These are phyloP conservation scores for Phytopythium cucurbitacearum DNA, from an alignment of 352 stramenopile genomes.

Conservation along the genomic window DNA sequence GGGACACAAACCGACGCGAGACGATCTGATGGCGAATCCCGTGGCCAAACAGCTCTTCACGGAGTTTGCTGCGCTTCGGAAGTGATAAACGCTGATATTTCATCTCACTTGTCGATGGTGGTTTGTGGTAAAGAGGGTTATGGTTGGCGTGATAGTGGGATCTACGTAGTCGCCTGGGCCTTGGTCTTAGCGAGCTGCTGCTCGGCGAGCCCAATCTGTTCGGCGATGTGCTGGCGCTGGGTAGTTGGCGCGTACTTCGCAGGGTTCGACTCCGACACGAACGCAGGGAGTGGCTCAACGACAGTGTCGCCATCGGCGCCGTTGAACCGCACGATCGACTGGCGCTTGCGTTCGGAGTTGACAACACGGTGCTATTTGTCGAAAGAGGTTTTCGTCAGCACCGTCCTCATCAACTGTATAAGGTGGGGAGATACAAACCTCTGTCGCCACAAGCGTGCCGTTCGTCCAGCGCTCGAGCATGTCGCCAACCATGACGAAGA, in stretches of 20 bases:
- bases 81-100: constrained; percentile 26
- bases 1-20: constrained; percentile 44
- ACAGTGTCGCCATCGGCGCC: constrained; percentile 67
- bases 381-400: too few relatives aligned
- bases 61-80: constrained; percentile 66
- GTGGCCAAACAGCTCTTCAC: constrained; percentile 59
- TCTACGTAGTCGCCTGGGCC: constrained; percentile 24
- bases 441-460: constrained; percentile 58
- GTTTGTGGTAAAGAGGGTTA: neutral
- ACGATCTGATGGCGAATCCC: constrained; percentile 62
- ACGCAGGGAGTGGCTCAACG: constrained; percentile 54
- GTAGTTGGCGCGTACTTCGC: constrained; percentile 58
- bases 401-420: too few relatives aligned
- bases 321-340: constrained; percentile 85
- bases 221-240: constrained; percentile 56
- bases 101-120: constrained; percentile 2
- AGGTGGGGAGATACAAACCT: constrained; percentile 26
- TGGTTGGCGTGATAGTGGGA: neutral
- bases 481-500: constrained; percentile 80
- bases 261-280: constrained; percentile 45
- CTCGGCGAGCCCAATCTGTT: constrained; percentile 46
- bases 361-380: constrained; percentile 61
- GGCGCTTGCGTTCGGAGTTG: constrained; percentile 67
- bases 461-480: constrained; percentile 85
- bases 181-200: constrained; percentile 62